Percentiles rank a stretch among this genome's conserved stretches.
These are phyloP conservation scores for Aspergillus tubingensis DNA, from an alignment of 2,329 filamentous ascomycete species.

Conservation along the genomic window DNA sequence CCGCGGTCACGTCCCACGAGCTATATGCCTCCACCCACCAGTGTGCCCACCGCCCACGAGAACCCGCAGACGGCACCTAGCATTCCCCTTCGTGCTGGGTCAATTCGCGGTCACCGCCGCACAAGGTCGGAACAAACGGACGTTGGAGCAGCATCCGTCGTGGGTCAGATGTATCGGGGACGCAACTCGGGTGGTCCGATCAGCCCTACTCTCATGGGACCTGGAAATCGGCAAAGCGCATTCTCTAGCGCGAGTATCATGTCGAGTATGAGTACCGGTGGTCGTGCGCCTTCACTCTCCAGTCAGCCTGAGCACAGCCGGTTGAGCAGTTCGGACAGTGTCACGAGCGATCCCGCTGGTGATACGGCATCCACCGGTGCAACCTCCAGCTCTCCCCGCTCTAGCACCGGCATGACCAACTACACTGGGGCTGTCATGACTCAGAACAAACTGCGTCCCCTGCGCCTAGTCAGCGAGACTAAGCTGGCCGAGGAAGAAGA, in stretches of 20 bases:
- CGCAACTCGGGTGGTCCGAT: conserved; percentile 54
- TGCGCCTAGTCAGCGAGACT: conserved; percentile 69
- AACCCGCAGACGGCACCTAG: conserved; percentile 52
- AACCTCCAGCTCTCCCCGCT: conserved; percentile 59
- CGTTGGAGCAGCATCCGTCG: conserved; percentile 64
- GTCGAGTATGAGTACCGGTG: conserved; percentile 54
- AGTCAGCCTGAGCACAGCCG: conserved; percentile 52
- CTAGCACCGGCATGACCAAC: conserved; percentile 67
- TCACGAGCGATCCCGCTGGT: conserved; percentile 51
- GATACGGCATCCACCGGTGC: conserved; percentile 48
- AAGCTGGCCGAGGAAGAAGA: conserved; percentile 46
- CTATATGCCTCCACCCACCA: conserved; percentile 43
- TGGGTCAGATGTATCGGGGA: conserved; percentile 88
- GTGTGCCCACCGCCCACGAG: conserved; percentile 42
- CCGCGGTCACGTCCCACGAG: conserved; percentile 50
- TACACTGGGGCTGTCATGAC: conserved; percentile 66
- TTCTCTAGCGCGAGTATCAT: conserved; percentile 51
- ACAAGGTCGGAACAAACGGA: conserved; percentile 53
- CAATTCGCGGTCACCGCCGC: conserved; percentile 48
- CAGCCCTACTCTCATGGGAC: conserved; percentile 54
- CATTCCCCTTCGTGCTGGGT: conserved; percentile 49
- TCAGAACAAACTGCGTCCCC: conserved; percentile 75
- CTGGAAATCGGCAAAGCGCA: conserved; percentile 43
- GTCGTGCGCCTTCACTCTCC: conserved; percentile 54
- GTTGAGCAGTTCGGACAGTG: conserved; percentile 68